Percentiles rank a stretch among this genome's conserved stretches.
Evolutionary conservation across 2,329 filamentous ascomycete genomes (phyloP).

Genomic region (Elsinoe ampelina): DNA sequence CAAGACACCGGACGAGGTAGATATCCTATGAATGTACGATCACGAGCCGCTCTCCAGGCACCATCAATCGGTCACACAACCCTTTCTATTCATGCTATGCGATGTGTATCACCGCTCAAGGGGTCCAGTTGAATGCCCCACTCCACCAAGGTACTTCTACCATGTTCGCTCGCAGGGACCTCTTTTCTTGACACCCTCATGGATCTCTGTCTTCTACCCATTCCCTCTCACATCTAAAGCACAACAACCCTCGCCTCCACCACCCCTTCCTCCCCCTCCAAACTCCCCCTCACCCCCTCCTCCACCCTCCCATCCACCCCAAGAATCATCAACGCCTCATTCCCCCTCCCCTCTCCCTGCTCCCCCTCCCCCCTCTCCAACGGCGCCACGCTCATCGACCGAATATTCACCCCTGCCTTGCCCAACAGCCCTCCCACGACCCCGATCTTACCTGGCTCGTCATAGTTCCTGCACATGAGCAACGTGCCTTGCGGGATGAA

Average conservation of each 20-base stretch:
- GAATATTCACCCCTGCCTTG: conserved; percentile 63
- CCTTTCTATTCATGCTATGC: too few species aligned
- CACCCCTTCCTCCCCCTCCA: conserved; percentile 44
- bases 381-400: conserved; percentile 65
- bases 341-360: conserved; percentile 27
- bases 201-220: too few species aligned
- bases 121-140: neutral
- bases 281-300: conserved; percentile 42
- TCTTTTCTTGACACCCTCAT: too few species aligned
- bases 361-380: conserved; percentile 33
- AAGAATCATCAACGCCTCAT: conserved; percentile 74
- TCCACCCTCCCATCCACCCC: conserved; percentile 60
- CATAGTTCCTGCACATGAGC: conserved; percentile 73
- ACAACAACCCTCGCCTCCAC: conserved; percentile 45
- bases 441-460: conserved; percentile 74
- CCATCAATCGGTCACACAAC: neutral
- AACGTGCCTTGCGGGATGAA: conserved; percentile 66
- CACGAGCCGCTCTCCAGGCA: neutral
- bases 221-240: conserved; percentile 27
- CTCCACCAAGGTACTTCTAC: too few species aligned
- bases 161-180: too few species aligned
- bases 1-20: neutral
- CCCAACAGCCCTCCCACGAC: conserved; percentile 65
- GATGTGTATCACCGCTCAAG: too few species aligned
- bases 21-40: conserved; percentile 7